Percentiles rank a stretch among this genome's conserved stretches.
These are phyloP conservation scores for Hypoxylon subgilvum DNA, from an alignment of 495 filamentous ascomycete species.

Conservation along the genomic window DNA sequence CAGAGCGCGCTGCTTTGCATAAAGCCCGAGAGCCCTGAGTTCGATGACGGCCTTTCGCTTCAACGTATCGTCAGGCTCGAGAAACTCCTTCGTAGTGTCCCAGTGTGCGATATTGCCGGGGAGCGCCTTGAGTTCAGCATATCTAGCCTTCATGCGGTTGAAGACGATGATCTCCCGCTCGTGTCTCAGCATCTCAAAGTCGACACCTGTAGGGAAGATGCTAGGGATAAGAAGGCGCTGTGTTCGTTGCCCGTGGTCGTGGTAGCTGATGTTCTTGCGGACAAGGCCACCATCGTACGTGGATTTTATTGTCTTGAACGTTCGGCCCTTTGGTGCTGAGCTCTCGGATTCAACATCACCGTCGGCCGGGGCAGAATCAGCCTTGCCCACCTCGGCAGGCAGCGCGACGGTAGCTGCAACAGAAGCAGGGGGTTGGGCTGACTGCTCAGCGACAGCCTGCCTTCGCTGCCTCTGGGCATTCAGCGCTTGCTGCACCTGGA, in stretches of 20 bases:
- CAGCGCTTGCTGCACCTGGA: conserved; percentile 74
- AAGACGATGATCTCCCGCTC: conserved; percentile 87
- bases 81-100: conserved; percentile 74
- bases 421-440: conserved; percentile 33
- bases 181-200: conserved; percentile 78
- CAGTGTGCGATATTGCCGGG: conserved; percentile 82
- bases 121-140: conserved; percentile 78
- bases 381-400: conserved; percentile 41
- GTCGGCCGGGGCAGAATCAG: conserved; percentile 41
- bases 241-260: conserved; percentile 73
- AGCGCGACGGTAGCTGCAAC: conserved; percentile 54
- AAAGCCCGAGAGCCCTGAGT: conserved; percentile 81
- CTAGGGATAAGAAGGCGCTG: conserved; percentile 80
- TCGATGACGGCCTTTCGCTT: conserved; percentile 93
- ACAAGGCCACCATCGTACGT: conserved; percentile 64
- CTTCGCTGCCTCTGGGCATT: conserved; percentile 72
- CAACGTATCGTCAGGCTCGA: conserved; percentile 77
- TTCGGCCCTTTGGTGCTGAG: conserved; percentile 42
- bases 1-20: conserved; percentile 82
- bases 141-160: conserved; percentile 84
- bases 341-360: conserved; percentile 35
- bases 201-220: conserved; percentile 85
- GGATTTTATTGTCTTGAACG: conserved; percentile 65
- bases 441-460: conserved; percentile 65
- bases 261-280: conserved; percentile 70